These are phyloP conservation scores for Datisca glomerata DNA, from an alignment of 306 rosid species.

Conservation along the genomic window DNA sequence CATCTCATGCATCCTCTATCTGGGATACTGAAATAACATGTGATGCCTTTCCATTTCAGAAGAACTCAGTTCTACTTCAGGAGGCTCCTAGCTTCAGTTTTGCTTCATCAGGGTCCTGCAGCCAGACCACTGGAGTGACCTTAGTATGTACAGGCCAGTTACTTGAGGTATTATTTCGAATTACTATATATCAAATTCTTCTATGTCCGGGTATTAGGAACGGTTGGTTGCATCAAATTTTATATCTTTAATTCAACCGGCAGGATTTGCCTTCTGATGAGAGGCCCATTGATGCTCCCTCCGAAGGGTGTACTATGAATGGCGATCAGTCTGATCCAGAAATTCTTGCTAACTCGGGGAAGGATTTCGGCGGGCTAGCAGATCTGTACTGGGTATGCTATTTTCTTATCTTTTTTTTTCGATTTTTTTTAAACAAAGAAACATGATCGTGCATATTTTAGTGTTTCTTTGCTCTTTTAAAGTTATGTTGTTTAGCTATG, in stretches of 20 bases:
- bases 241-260: constrained; percentile 11
- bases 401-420: constrained; percentile 11
- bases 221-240: constrained; percentile 10
- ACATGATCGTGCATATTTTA: no score
- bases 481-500: no score
- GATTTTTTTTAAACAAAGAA: no score
- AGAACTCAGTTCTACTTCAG: constrained; percentile 22
- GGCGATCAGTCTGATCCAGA: constrained; percentile 37
- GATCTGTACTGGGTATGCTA: constrained; percentile 75
- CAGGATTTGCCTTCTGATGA: constrained; percentile 46
- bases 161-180: constrained; percentile 52
- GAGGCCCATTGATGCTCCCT: constrained; percentile 35
- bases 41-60: constrained; percentile 77
- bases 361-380: constrained; percentile 46
- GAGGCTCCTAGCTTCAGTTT: constrained; percentile 28
- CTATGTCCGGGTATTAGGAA: background rate
- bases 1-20: constrained; percentile 64
- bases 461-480: no score
- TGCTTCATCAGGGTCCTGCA: constrained; percentile 24
- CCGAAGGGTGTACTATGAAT: constrained; percentile 33
- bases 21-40: constrained; percentile 97
- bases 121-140: constrained; percentile 29
- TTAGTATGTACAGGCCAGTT: constrained; percentile 22
- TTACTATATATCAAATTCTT: background rate
- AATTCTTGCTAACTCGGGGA: constrained; percentile 30